phyloP scores from a whole-genome alignment of 768 basidiomycete genomes.

The Lentinula sp. region DNA sequence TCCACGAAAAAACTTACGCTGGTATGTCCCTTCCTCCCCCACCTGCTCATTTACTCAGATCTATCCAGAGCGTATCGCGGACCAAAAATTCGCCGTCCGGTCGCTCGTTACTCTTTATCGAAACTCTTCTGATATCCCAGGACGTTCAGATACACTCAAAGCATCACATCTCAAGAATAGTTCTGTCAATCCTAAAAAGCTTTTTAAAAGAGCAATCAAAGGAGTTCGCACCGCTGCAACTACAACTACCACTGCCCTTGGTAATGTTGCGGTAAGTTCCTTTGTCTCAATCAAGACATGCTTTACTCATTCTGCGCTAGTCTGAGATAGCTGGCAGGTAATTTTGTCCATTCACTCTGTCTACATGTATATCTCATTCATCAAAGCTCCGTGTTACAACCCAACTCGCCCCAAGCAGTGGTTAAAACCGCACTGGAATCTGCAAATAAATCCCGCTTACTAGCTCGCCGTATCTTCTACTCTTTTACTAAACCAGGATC shows the following conservation, averaged over 20 bases:
- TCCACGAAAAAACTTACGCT: constrained; percentile 73
- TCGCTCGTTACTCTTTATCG: constrained; percentile 72
- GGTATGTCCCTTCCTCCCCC: constrained; percentile 25
- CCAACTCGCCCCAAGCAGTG: constrained; percentile 78
- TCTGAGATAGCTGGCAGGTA: constrained; percentile 38
- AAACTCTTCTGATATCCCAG: constrained; percentile 69
- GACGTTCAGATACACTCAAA: constrained; percentile 57
- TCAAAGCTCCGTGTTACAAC: constrained; percentile 70
- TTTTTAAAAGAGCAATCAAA: constrained; percentile 67
- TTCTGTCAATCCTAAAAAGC: constrained; percentile 46
- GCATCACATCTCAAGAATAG: constrained; percentile 27
- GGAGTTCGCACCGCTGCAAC: constrained; percentile 71
- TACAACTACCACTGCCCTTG: constrained; percentile 70
- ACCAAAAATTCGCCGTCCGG: constrained; percentile 75
- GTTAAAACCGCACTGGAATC: constrained; percentile 76
- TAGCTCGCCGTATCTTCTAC: constrained; percentile 82
- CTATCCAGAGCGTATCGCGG: constrained; percentile 64
- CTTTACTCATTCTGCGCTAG: neutral
- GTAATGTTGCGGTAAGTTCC: constrained; percentile 44
- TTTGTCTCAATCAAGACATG: neutral
- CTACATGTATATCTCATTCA: neutral
- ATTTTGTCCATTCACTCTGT: neutral
- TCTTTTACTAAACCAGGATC: constrained; percentile 65
- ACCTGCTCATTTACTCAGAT: constrained; percentile 1
- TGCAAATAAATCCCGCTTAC: constrained; percentile 72